A percentile compares a stretch with the other conserved stretches of the same genome.
Conservation (phyloP, 2,329 filamentous ascomycete genomes). For the Colletotrichum theobromicola region DNA sequence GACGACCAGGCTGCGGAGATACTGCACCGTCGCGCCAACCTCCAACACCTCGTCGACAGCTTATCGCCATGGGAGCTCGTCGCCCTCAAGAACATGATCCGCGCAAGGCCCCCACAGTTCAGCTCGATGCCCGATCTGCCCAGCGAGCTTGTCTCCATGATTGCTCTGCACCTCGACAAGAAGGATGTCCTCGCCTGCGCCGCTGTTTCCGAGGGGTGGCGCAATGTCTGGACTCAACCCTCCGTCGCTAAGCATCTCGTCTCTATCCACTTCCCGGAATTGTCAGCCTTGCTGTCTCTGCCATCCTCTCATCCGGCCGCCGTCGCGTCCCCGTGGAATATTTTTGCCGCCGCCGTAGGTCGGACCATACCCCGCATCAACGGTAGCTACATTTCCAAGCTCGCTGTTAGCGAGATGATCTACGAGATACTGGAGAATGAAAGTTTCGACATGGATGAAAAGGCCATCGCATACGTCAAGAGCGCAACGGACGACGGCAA, state of each 20-base stretch:
- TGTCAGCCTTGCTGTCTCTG: neutral
- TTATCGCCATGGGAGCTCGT: conserved; percentile 15
- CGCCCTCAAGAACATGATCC: neutral
- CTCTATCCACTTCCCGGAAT: neutral
- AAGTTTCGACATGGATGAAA: neutral
- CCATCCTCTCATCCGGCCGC: neutral
- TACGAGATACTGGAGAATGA: neutral
- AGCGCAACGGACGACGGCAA: neutral
- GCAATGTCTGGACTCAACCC: neutral
- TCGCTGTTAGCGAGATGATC: neutral
- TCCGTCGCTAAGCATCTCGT: neutral
- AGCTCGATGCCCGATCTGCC: conserved; percentile 3
- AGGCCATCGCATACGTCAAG: neutral
- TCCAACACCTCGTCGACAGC: neutral
- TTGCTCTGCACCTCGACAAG: neutral
- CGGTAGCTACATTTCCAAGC: neutral
- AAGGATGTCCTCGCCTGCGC: neutral
- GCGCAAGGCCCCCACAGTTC: neutral
- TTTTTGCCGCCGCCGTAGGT: neutral
- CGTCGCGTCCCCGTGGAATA: neutral
- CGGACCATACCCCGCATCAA: neutral
- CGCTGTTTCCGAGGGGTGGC: conserved; percentile 13
- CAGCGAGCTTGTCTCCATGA: neutral
- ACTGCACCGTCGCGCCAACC: neutral
- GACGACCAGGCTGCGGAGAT: neutral